A percentile compares a stretch with the other conserved stretches of the same genome.
phyloP scores from a whole-genome alignment of 2,329 filamentous ascomycete species.

The Aquanectria penicillioides region DNA sequence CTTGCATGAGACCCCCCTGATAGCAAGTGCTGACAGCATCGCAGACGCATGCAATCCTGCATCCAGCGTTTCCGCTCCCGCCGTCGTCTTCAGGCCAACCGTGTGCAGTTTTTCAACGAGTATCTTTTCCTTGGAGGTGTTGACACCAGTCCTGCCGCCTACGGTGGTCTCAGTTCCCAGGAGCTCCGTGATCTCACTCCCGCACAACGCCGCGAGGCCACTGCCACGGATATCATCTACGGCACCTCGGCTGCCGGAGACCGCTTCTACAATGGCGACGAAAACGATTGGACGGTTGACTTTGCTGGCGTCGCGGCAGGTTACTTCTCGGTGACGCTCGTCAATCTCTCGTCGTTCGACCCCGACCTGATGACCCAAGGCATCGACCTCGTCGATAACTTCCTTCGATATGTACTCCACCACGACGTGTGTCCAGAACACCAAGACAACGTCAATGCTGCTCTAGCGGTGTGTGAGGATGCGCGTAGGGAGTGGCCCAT shows the following conservation, averaged over 20 bases:
- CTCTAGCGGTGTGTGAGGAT: conserved; percentile 71
- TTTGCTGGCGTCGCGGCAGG: conserved; percentile 81
- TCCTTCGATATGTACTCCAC: conserved; percentile 85
- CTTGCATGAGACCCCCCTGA: neutral
- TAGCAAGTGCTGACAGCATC: conserved; percentile 25
- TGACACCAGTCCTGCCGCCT: conserved; percentile 65
- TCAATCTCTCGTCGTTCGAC: conserved; percentile 65
- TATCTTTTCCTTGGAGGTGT: conserved; percentile 88
- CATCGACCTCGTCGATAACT: conserved; percentile 80
- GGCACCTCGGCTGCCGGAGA: conserved; percentile 53
- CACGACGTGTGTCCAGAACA: conserved; percentile 91
- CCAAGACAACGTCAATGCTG: conserved; percentile 70
- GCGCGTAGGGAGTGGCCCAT: conserved; percentile 75
- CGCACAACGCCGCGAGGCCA: conserved; percentile 69
- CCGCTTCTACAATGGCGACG: conserved; percentile 60
- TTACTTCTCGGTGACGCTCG: conserved; percentile 74
- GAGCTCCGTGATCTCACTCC: conserved; percentile 66
- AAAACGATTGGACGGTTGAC: conserved; percentile 78
- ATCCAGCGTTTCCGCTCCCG: conserved; percentile 83
- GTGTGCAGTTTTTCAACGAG: conserved; percentile 75
- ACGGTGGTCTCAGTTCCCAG: conserved; percentile 69
- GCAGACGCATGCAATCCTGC: conserved; percentile 83
- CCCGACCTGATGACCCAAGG: conserved; percentile 63
- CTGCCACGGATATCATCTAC: conserved; percentile 69
- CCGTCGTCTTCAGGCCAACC: conserved; percentile 75